A percentile compares a stretch with the other conserved stretches of the same genome.
Conservation (phyloP, 495 filamentous ascomycete species). For the Penicillium cosmopolitanum region DNA sequence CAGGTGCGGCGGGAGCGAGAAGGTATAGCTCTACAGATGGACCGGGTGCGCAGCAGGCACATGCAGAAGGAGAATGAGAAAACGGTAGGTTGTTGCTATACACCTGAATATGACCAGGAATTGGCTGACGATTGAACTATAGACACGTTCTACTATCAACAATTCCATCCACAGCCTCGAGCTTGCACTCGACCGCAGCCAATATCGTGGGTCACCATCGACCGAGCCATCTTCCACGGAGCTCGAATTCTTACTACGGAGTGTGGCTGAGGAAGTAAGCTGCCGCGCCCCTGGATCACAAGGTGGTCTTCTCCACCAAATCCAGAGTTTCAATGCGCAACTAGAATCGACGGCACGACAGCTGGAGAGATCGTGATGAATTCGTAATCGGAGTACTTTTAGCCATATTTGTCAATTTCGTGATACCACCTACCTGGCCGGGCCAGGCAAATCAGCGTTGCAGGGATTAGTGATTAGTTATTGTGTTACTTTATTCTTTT, state of each 20-base stretch:
- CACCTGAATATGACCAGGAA: not conserved
- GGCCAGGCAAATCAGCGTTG: conserved; percentile 1
- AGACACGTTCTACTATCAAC: conserved; percentile 49
- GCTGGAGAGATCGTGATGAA: conserved; percentile 30
- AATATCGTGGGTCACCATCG: conserved; percentile 27
- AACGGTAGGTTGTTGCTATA: conserved; percentile 32
- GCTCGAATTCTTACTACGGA: conserved; percentile 49
- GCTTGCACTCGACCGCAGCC: conserved; percentile 49
- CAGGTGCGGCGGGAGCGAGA: conserved; percentile 66
- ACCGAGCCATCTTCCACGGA: conserved; percentile 34
- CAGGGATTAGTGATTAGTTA: conserved; percentile 1
- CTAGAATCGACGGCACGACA: conserved; percentile 41
- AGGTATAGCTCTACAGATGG: conserved; percentile 68
- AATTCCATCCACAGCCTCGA: conserved; percentile 50
- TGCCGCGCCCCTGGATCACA: conserved; percentile 40
- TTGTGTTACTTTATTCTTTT: not conserved
- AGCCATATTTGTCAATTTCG: conserved; percentile 17
- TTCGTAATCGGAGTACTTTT: conserved; percentile 4
- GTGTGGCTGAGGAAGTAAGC: conserved; percentile 46
- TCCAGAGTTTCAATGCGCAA: conserved; percentile 49
- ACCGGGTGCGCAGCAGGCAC: conserved; percentile 66
- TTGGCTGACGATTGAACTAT: conserved; percentile 16
- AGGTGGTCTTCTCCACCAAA: conserved; percentile 46
- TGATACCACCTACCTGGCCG: conserved; percentile 11
- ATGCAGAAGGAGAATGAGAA: conserved; percentile 42